Conservation (phyloP, 2,329 filamentous ascomycete species). For the Apiospora pterosperma region DNA sequence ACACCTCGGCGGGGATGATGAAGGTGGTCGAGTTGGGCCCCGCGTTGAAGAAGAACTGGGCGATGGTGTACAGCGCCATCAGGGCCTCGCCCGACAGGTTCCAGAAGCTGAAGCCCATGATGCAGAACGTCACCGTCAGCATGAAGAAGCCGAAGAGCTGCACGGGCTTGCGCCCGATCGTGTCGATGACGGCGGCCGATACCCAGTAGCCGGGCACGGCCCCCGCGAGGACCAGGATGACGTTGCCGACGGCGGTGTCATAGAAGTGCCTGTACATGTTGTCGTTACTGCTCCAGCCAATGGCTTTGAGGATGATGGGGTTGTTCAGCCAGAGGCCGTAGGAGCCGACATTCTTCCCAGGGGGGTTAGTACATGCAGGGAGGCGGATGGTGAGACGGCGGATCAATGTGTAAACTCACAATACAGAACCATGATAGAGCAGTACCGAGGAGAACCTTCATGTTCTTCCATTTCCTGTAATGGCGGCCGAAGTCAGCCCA, state of each 20-base stretch:
- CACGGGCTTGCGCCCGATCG: conserved; percentile 69
- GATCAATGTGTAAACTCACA: neutral
- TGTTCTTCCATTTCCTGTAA: conserved; percentile 67
- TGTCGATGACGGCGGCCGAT: conserved; percentile 68
- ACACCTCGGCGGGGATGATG: conserved; percentile 49
- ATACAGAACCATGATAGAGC: conserved; percentile 74
- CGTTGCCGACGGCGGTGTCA: conserved; percentile 70
- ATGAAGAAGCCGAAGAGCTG: conserved; percentile 59
- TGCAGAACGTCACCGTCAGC: conserved; percentile 48
- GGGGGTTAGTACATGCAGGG: neutral
- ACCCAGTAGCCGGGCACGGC: conserved; percentile 78
- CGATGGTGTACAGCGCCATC: conserved; percentile 47
- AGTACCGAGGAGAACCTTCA: conserved; percentile 68
- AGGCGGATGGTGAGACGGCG: neutral
- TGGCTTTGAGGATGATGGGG: conserved; percentile 63
- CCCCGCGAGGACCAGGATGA: conserved; percentile 71
- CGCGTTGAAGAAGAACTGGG: conserved; percentile 54
- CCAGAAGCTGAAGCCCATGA: conserved; percentile 57
- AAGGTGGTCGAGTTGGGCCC: conserved; percentile 52
- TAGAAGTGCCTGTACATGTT: conserved; percentile 65
- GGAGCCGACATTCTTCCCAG: conserved; percentile 38
- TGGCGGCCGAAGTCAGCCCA: conserved; percentile 66
- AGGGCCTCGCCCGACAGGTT: conserved; percentile 40
- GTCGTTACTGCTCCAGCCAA: conserved; percentile 56
- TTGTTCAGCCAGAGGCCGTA: conserved; percentile 71